A percentile compares a stretch with the other conserved stretches of the same genome.
These are phyloP conservation scores for Capsella bursapastoris DNA, from an alignment of 345 rosid genomes.

Conservation along the genomic window DNA sequence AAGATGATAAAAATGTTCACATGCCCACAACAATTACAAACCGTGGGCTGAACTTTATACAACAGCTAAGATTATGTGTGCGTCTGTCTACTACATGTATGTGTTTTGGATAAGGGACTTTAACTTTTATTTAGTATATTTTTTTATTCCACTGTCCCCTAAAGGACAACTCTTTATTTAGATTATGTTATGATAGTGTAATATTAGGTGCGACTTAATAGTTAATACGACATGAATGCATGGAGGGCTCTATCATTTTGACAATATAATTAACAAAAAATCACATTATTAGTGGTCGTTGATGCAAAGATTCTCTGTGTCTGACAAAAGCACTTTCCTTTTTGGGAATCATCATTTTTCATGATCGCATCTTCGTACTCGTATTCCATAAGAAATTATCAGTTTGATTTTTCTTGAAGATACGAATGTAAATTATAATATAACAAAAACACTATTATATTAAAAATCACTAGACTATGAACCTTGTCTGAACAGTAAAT, in stretches of 20 bases:
- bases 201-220: neutral
- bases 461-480: too few species aligned
- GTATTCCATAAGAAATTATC: neutral
- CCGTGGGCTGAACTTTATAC: slow-evolving; percentile 36
- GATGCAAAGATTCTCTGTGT: slow-evolving; percentile 4
- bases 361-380: neutral
- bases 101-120: slow-evolving; percentile 24
- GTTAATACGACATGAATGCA: slow-evolving; percentile 3
- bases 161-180: too few species aligned
- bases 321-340: neutral
- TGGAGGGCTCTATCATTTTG: slow-evolving; percentile 10
- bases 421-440: too few species aligned
- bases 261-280: slow-evolving; percentile 4
- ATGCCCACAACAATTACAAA: slow-evolving; percentile 28
- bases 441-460: too few species aligned
- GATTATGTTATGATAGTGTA: neutral
- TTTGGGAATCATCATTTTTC: neutral
- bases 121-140: neutral
- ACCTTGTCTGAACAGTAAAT: neutral
- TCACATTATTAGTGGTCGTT: neutral
- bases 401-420: neutral
- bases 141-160: neutral
- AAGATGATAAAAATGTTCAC: slow-evolving; percentile 31
- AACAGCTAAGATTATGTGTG: slow-evolving; percentile 30
- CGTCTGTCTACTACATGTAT: neutral